Conservation (phyloP, 768 basidiomycete genomes). For the Lentinula raphanica region DNA sequence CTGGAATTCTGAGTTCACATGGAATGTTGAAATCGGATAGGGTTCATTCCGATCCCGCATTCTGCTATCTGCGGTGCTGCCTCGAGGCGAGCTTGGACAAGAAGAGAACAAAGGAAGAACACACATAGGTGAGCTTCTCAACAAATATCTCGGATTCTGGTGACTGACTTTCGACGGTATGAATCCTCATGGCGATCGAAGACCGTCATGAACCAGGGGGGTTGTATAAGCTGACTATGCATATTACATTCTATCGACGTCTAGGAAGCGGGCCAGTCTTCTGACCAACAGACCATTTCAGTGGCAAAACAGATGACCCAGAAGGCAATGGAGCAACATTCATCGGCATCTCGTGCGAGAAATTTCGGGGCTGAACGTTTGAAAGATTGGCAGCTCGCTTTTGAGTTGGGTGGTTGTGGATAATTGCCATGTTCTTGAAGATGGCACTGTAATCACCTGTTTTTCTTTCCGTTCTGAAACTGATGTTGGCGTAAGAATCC, state of each 20-base stretch:
- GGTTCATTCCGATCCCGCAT: neutral
- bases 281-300: neutral
- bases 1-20: neutral
- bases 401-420: neutral
- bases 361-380: neutral
- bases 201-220: too few species aligned
- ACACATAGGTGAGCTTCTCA: neutral
- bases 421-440: neutral
- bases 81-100: conserved; percentile 4
- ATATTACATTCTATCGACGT: neutral
- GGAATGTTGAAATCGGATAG: neutral
- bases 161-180: neutral
- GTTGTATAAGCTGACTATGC: neutral
- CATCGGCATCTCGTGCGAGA: neutral
- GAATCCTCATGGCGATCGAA: too few species aligned
- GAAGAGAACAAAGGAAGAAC: too few species aligned
- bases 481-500: neutral
- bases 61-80: neutral
- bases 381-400: conserved; percentile 1
- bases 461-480: neutral
- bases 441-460: neutral
- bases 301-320: neutral
- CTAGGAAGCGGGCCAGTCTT: neutral
- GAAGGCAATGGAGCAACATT: neutral
- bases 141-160: too few species aligned